phyloP scores from a whole-genome alignment of 2,329 filamentous ascomycete genomes.

The Aspergillus candidus region DNA sequence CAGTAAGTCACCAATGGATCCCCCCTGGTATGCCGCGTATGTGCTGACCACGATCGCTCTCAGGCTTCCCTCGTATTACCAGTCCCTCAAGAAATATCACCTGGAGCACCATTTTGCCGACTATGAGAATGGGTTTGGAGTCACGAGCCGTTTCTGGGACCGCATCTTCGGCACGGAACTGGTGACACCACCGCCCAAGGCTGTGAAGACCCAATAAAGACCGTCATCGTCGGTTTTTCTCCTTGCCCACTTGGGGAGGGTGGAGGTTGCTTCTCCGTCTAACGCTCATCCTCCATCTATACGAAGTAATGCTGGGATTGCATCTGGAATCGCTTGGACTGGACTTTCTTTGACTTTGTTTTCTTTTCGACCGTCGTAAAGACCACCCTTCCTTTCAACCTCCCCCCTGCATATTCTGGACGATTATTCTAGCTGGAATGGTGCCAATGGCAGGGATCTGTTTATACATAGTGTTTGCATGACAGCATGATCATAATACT shows the following conservation, averaged over 20 bases:
- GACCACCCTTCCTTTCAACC: conserved; percentile 3
- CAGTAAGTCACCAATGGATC: conserved; percentile 51
- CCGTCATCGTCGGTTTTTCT: neutral
- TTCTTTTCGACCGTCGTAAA: neutral
- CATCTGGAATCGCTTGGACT: neutral
- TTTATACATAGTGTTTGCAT: conserved; percentile 9
- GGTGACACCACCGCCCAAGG: conserved; percentile 34
- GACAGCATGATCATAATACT: conserved; percentile 15
- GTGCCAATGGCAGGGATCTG: neutral
- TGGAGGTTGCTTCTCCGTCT: too few relatives aligned
- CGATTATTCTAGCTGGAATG: conserved; percentile 1
- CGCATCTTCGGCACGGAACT: conserved; percentile 84
- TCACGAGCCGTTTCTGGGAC: conserved; percentile 97
- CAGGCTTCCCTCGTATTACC: conserved; percentile 79
- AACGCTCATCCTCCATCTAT: neutral
- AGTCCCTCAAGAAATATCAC: conserved; percentile 92
- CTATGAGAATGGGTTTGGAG: conserved; percentile 94
- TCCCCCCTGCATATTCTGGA: neutral
- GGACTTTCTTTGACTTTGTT: neutral
- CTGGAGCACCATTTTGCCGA: conserved; percentile 96
- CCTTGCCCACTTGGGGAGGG: neutral
- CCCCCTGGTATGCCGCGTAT: neutral
- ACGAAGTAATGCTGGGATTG: conserved; percentile 13
- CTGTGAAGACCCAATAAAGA: conserved; percentile 31
- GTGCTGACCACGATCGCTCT: conserved; percentile 8